Evolutionary conservation across 257 asterid species (phyloP).

Genomic region (Hygrophila difformis): DNA sequence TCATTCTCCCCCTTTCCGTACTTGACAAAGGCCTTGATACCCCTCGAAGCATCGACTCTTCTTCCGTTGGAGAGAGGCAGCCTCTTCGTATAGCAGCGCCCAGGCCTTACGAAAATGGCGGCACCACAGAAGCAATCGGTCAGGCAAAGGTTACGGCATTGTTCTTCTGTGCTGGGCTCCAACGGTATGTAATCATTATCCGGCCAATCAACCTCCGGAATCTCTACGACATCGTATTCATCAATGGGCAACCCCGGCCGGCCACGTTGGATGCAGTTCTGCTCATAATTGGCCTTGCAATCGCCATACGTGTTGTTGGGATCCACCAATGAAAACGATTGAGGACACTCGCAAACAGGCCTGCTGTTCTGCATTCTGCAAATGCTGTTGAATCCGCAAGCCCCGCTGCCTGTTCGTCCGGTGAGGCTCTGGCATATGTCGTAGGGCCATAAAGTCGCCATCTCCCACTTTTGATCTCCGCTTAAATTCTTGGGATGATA

Average conservation of each 20-base stretch:
- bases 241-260: constrained; percentile 6
- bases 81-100: constrained; percentile 65
- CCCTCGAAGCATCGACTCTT: constrained; percentile 12
- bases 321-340: constrained; percentile 27
- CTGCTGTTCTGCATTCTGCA: constrained; percentile 22
- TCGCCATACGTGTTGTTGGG: constrained; percentile 27
- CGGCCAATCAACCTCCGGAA: constrained; percentile 39
- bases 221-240: constrained; percentile 13
- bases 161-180: constrained; percentile 13
- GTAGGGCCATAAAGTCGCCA: too few relatives aligned
- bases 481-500: constrained; percentile 28
- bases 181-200: constrained; percentile 18
- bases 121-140: constrained; percentile 52
- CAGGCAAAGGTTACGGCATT: constrained; percentile 35
- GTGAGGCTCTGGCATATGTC: constrained; percentile 21
- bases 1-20: constrained; percentile 20
- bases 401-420: constrained; percentile 36
- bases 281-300: constrained; percentile 31
- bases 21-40: constrained; percentile 37
- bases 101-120: constrained; percentile 23
- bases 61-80: constrained; percentile 60
- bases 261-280: constrained; percentile 22
- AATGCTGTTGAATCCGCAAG: constrained; percentile 52
- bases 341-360: constrained; percentile 47
- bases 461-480: too few relatives aligned